Conservation (phyloP, 139 green algal genomes). For the Deuterostichococcus epilithicus region DNA sequence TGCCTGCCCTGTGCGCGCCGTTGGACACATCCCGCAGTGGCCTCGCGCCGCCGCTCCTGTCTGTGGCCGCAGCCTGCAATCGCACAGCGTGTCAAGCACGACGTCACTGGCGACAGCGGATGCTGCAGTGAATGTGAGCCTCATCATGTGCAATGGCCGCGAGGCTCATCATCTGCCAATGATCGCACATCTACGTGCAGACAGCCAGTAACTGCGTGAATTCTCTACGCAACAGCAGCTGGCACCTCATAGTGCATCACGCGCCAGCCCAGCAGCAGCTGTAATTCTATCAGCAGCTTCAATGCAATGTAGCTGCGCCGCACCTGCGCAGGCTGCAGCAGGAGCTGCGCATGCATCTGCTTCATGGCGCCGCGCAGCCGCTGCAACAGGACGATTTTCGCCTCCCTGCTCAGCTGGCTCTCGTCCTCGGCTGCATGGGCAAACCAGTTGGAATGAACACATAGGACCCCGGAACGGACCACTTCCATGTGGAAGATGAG, state of each 20-base stretch:
- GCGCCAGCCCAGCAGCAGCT: too few species aligned
- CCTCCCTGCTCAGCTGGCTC: slow-evolving; percentile 22
- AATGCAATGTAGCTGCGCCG: neutral
- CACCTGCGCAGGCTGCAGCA: slow-evolving; percentile 6
- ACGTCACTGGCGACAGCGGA: too few species aligned
- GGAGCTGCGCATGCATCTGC: slow-evolving; percentile 23
- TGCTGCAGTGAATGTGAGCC: too few species aligned
- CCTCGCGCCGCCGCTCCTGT: neutral
- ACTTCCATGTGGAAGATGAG: neutral
- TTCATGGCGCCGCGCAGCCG: slow-evolving; percentile 35
- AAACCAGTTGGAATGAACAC: neutral
- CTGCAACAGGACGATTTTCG: slow-evolving; percentile 53
- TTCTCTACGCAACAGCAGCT: too few species aligned
- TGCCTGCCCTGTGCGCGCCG: slow-evolving; percentile 2
- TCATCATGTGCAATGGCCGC: too few species aligned
- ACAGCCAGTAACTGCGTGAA: too few species aligned
- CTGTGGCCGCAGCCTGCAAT: neutral
- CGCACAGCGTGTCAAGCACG: too few species aligned
- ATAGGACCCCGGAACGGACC: too few species aligned
- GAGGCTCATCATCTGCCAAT: too few species aligned
- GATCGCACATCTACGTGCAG: too few species aligned
- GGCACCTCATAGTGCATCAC: too few species aligned
- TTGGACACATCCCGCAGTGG: neutral
- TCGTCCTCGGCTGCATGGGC: slow-evolving; percentile 33
- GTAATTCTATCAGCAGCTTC: too few species aligned